Evolutionary conservation across 805 yeast genomes (phyloP).

Genomic region (Brettanomyces naardenensis): DNA sequence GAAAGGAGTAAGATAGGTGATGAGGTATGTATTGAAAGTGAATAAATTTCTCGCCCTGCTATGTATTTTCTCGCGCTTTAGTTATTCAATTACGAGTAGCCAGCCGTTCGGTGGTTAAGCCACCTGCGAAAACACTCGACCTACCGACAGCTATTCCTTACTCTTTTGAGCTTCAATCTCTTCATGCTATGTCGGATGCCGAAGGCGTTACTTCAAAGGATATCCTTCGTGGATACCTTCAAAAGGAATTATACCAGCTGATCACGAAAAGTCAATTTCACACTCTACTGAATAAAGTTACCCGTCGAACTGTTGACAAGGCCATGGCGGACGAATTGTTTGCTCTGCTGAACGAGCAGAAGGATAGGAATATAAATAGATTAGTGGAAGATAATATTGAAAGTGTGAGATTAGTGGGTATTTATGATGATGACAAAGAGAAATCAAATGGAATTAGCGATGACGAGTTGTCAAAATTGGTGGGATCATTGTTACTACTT

Average conservation of each 20-base stretch:
- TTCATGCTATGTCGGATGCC: neutral
- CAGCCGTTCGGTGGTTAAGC: no score
- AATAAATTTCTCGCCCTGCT: neutral
- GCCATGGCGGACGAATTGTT: slow-evolving; percentile 10
- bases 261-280: slow-evolving; percentile 15
- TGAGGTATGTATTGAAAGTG: neutral
- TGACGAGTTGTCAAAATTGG: slow-evolving; percentile 11
- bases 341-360: slow-evolving; percentile 11
- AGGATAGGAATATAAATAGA: slow-evolving; percentile 5
- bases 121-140: no score
- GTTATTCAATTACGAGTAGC: no score
- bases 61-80: no score
- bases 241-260: slow-evolving; percentile 17
- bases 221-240: slow-evolving; percentile 16
- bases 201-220: slow-evolving; percentile 14
- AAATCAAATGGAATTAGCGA: slow-evolving; percentile 9
- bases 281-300: slow-evolving; percentile 9
- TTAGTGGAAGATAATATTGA: slow-evolving; percentile 11
- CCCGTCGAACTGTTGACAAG: slow-evolving; percentile 5
- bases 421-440: slow-evolving; percentile 3
- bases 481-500: slow-evolving; percentile 20
- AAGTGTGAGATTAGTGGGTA: slow-evolving; percentile 7
- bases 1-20: no score
- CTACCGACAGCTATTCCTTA: no score
- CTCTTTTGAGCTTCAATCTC: no score